These are phyloP conservation scores for Grammothele lineata DNA, from an alignment of 768 basidiomycete species.

Conservation along the genomic window DNA sequence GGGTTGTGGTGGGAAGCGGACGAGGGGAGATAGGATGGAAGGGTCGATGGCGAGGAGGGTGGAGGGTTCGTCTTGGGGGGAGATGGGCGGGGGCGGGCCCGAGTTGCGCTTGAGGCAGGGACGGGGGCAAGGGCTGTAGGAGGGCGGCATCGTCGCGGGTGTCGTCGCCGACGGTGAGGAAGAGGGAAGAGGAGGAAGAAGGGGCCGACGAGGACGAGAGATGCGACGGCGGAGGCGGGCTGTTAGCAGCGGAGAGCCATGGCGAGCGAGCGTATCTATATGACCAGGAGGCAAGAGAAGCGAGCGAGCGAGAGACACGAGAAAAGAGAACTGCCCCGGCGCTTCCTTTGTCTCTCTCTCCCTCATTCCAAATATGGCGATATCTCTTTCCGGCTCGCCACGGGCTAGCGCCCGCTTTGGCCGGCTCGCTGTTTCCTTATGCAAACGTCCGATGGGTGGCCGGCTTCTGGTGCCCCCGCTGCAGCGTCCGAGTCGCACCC, in stretches of 20 bases:
- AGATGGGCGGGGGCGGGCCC: slow-evolving; percentile 15
- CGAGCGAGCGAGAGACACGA: slow-evolving; percentile 1
- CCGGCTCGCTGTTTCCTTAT: background rate
- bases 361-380: background rate
- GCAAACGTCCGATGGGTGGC: background rate
- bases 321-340: slow-evolving; percentile 11
- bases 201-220: background rate
- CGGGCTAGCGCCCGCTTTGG: background rate
- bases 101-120: slow-evolving; percentile 56
- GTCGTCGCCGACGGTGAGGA: slow-evolving; percentile 6
- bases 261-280: slow-evolving; percentile 3
- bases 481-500: background rate
- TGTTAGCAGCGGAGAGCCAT: slow-evolving; percentile 12
- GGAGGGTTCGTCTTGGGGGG: slow-evolving; percentile 24
- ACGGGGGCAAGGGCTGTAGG: slow-evolving; percentile 35
- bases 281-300: background rate
- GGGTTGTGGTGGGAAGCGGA: slow-evolving; percentile 46
- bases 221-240: background rate
- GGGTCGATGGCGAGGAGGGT: slow-evolving; percentile 47
- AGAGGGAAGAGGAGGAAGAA: background rate
- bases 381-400: background rate
- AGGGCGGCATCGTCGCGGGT: slow-evolving; percentile 15
- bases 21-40: slow-evolving; percentile 41
- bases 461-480: background rate
- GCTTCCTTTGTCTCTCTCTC: slow-evolving; percentile 10